Conservation (phyloP, 2,329 filamentous ascomycete species). For the Colletotrichum sidae region DNA sequence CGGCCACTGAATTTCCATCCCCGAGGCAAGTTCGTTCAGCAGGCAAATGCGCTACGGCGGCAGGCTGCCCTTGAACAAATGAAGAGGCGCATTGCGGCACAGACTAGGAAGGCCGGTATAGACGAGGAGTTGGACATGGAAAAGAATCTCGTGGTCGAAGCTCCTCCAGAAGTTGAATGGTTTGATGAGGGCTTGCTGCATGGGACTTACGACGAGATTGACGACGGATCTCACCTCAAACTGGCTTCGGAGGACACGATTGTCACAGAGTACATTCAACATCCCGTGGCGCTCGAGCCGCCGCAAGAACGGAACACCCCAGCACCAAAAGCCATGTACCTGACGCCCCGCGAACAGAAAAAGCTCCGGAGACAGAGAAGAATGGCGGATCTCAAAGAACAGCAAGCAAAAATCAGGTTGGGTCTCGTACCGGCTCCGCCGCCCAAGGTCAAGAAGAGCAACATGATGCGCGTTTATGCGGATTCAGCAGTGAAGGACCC, state of each 20-base stretch:
- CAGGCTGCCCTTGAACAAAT: slow-evolving; percentile 92
- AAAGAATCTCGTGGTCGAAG: slow-evolving; percentile 86
- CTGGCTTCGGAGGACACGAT: slow-evolving; percentile 84
- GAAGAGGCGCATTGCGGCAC: slow-evolving; percentile 91
- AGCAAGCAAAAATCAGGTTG: slow-evolving; percentile 94
- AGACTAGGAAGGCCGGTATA: slow-evolving; percentile 89
- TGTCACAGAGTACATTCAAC: slow-evolving; percentile 90
- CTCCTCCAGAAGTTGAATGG: slow-evolving; percentile 93
- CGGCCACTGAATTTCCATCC: slow-evolving; percentile 90
- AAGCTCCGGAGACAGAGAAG: slow-evolving; percentile 90
- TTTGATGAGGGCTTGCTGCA: slow-evolving; percentile 93
- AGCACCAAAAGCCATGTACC: slow-evolving; percentile 87
- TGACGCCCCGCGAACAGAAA: slow-evolving; percentile 90
- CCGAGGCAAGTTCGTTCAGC: slow-evolving; percentile 96
- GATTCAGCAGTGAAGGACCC: slow-evolving; percentile 86
- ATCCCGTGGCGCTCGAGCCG: slow-evolving; percentile 90
- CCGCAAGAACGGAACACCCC: slow-evolving; percentile 88
- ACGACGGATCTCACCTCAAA: slow-evolving; percentile 74
- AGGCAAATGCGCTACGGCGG: slow-evolving; percentile 87
- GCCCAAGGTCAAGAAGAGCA: slow-evolving; percentile 96
- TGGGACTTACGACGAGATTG: slow-evolving; percentile 79
- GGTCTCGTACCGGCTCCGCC: slow-evolving; percentile 90
- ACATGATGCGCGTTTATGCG: slow-evolving; percentile 88
- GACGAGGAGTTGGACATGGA: slow-evolving; percentile 92
- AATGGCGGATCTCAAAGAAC: slow-evolving; percentile 93